Evolutionary conservation across 106 monocot genomes (phyloP), one percentile per base, ranked within the genome.

Genomic region (Narthecium ossifragum): DNA sequence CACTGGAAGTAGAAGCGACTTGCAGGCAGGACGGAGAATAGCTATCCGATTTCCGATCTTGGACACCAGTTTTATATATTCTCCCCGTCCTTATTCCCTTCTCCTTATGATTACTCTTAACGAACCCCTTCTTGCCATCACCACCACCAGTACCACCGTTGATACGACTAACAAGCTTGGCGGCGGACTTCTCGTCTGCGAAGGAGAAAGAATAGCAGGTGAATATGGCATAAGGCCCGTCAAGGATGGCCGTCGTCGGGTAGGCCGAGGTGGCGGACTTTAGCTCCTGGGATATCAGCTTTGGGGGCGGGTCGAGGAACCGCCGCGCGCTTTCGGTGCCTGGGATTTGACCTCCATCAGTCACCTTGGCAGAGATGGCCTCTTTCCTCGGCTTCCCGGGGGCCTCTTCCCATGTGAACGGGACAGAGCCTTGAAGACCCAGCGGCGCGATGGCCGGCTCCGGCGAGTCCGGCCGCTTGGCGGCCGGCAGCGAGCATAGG

Each of bases 381-480:
- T 53, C 17, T 24, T 46, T 26, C 63, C 55, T 72, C 0, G 81
- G 78, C 55, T 71, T 78, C 7, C 83, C 83, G 25, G 83, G 83
- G 5, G 57, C 70, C 52, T 78, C 78, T 26, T 83, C 83, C 83
- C 83, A 83, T 15, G 36, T 23, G 70, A 78, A 83, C 15, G 83
- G 78, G 8, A 83, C 71, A 12, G 69, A 37, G 15, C 57, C 77
- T 3, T 60, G 83, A 1, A 52, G 39, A 4, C 53, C 61, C 11
- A 64, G 59, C 15, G 78, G 78, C 18, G 78, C 78, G 2, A 74
- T 78, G 7, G 52, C 63, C 28, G 60, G 52, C 8, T 67, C 74
- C 26, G 47, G 67, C 2, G 64, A 57, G 5, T 57, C 62, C 17
- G 65, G 33, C 48, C 46, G 65, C 28, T 46, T 38, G 38, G 20